phyloP scores from a whole-genome alignment of 225 moss, liverwort and hornwort genomes.

The Physcomitrellopsis africana region DNA sequence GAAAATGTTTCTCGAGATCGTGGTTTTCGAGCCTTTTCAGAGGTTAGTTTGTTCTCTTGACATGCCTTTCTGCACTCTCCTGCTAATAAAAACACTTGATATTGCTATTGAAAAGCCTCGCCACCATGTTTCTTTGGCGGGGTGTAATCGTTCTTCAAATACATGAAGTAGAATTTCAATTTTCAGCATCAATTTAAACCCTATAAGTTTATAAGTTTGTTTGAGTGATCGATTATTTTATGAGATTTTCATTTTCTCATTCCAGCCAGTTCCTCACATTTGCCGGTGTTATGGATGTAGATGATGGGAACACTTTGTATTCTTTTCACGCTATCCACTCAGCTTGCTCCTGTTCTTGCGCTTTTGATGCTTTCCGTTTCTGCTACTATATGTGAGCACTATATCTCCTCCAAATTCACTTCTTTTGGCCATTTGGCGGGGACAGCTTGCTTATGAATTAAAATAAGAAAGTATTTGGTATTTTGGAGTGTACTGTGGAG shows the following conservation, averaged over 20 bases:
- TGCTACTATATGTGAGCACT: constrained; percentile 82
- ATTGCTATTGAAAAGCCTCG: not conserved
- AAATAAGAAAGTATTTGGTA: constrained; percentile 7
- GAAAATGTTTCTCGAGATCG: constrained; percentile 97
- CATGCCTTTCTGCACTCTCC: not conserved
- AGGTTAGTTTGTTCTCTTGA: constrained; percentile 51
- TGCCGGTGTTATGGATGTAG: constrained; percentile 44
- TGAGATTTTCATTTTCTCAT: too few relatives aligned
- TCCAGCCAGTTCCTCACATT: constrained; percentile 5
- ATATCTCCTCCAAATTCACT: not conserved
- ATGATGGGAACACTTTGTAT: constrained; percentile 80
- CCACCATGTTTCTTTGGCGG: not conserved
- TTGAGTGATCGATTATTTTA: not conserved
- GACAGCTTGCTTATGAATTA: not conserved
- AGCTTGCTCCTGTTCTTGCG: constrained; percentile 92
- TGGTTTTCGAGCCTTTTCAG: constrained; percentile 84
- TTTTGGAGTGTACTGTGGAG: not conserved
- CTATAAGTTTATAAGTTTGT: not conserved
- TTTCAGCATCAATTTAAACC: constrained; percentile 8
- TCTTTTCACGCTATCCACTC: constrained; percentile 77
- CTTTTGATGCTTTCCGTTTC: constrained; percentile 89
- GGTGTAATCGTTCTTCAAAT: not conserved
- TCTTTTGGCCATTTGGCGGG: not conserved
- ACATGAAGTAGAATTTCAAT: not conserved
- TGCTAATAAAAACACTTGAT: not conserved